Base-by-base conservation (phyloP, 352 stramenopile genomes). In the Pythium graminicola region DNA sequence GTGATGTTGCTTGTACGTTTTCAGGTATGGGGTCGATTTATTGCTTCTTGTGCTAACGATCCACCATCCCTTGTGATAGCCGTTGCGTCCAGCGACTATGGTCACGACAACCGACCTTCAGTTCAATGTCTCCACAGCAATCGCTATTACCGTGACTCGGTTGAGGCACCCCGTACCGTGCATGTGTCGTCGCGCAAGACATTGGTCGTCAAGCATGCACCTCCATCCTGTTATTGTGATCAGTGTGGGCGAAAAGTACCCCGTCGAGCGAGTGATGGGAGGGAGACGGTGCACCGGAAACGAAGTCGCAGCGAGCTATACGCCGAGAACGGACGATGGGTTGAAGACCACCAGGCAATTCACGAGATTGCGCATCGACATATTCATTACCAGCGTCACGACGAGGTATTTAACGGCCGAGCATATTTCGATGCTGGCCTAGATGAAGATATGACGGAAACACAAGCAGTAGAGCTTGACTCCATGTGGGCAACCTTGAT, bases 131-230 rank as follows among this genome's bases (percentile, higher is more conserved):
- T 26, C 0, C 51, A 33, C 9, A 9, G 23, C 17, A n/a, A 48
- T 39, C 29, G 13, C 16, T 9, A 28, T 31, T 32, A 52, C 4
- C 4, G 16, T 27, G 20, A 50, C 28, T 35, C 6, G 1, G 19
- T 29, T 3, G 47, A 36, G 17, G 26, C 45, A 3, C 28, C 31
- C 2, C 27, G 57, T 7, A 57, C 54, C 29, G 24, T 58, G 27
- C 57, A 50, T 17, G 36, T 64, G 20, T 54, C 58, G 5, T 61
- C 50, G 6, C 31, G 23, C 24, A 65, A 65, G 31, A 61, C 45
- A 7, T 22, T 61, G 20, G 58, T 65, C 22, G 28, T 61, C 8
- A 28, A 59, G 29, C 44, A 52, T 10, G 14, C 38, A 10, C 46
- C 44, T 10, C 23, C 27, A 6, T 19, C 24, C 11, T 61, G 40